A percentile compares a stretch with the other conserved stretches of the same genome.
phyloP scores from a whole-genome alignment of 495 filamentous ascomycete species.

The Neurospora sp. region DNA sequence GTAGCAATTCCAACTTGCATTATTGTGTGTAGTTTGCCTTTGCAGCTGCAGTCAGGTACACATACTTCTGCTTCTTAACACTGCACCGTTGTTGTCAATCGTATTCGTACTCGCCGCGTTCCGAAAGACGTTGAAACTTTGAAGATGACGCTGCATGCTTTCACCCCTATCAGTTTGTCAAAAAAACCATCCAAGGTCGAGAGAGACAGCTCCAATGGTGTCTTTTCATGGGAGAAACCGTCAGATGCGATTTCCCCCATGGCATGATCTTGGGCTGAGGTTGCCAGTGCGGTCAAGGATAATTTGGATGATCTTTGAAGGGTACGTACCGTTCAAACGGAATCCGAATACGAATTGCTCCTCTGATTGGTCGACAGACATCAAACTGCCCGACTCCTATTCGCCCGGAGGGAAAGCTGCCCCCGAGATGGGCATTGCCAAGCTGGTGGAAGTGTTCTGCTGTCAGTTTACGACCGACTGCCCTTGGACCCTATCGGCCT shows the following conservation, averaged over 20 bases:
- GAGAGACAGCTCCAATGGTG: not conserved
- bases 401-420: not conserved
- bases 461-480: not conserved
- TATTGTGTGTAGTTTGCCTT: not conserved
- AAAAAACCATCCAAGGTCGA: not conserved
- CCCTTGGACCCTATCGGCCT: not conserved
- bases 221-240: not conserved
- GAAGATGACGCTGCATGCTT: not conserved
- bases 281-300: not conserved
- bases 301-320: not conserved
- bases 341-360: conserved; percentile 23
- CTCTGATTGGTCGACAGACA: conserved; percentile 13
- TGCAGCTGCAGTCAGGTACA: not conserved
- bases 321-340: conserved; percentile 4
- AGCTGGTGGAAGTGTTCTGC: not conserved
- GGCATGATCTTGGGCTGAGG: conserved; percentile 10
- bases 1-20: not conserved
- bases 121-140: not conserved
- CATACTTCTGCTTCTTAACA: not conserved
- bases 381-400: not conserved
- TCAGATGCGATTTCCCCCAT: conserved; percentile 1
- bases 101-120: not conserved
- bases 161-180: not conserved
- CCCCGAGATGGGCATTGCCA: not conserved
- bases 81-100: not conserved